Percentiles rank a stretch among this genome's conserved stretches.
phyloP scores from a whole-genome alignment of 805 yeast genomes.

The Yarrowia porcina region DNA sequence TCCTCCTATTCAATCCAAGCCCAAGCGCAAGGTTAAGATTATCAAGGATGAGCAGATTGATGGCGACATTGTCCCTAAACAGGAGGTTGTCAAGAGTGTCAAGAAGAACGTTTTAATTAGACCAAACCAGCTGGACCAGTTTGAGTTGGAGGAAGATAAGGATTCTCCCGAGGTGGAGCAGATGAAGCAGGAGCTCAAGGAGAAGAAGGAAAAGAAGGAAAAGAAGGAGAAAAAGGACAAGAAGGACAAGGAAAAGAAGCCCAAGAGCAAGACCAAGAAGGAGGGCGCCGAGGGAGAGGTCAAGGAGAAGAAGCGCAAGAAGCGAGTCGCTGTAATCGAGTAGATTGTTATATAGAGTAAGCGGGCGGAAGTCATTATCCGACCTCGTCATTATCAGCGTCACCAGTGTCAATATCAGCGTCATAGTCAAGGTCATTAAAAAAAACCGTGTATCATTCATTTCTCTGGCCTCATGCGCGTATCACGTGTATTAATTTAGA shows the following conservation, averaged over 20 bases:
- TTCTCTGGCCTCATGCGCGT: background rate
- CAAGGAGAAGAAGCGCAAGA: constrained; percentile 25
- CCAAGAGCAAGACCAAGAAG: constrained; percentile 31
- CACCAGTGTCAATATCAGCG: no score
- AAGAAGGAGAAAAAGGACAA: constrained; percentile 10
- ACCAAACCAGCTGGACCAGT: constrained; percentile 31
- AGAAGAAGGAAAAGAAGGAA: background rate
- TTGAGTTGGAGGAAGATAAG: constrained; percentile 27
- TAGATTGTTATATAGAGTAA: background rate
- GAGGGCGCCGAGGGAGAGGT: constrained; percentile 7
- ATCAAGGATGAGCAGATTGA: constrained; percentile 37
- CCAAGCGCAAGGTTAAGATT: constrained; percentile 33
- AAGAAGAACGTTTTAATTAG: constrained; percentile 1
- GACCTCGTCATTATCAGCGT: no score
- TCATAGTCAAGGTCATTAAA: no score
- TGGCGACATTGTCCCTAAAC: constrained; percentile 27
- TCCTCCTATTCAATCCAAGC: constrained; percentile 25
- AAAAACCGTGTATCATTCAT: no score
- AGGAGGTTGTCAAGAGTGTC: constrained; percentile 4
- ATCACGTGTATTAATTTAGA: constrained; percentile 1
- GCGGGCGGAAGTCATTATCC: no score
- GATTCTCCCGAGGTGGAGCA: constrained; percentile 27
- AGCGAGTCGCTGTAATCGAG: constrained; percentile 24
- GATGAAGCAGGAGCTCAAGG: constrained; percentile 16
- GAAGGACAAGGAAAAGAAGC: constrained; percentile 21